Evolutionary conservation across 495 filamentous ascomycete genomes (phyloP).

Genomic region (Gamarada debralockiae): DNA sequence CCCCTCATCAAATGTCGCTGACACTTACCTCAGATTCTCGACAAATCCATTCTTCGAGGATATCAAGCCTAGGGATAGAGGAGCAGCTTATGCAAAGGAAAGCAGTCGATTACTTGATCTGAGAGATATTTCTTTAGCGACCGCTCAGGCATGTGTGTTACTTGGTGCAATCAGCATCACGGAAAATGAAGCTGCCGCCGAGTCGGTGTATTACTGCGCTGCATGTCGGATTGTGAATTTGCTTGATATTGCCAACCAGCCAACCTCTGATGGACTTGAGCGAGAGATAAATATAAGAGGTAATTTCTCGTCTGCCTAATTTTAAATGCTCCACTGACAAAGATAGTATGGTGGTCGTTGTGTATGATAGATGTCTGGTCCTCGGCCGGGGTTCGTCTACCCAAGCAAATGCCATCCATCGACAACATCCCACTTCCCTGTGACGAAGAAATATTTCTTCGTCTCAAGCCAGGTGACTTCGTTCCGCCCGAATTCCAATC

Average conservation of each 20-base stretch:
- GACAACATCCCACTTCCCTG: conserved; percentile 27
- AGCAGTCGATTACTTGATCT: conserved; percentile 27
- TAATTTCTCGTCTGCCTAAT: conserved; percentile 7
- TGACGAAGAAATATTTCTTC: conserved; percentile 28
- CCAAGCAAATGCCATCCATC: conserved; percentile 24
- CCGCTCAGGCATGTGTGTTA: conserved; percentile 34
- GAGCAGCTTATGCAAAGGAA: conserved; percentile 21
- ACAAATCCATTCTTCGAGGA: conserved; percentile 20
- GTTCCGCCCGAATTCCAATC: conserved; percentile 1
- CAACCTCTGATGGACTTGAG: conserved; percentile 14
- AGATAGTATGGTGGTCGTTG: conserved; percentile 37
- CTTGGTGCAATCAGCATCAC: conserved; percentile 29
- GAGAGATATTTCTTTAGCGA: conserved; percentile 31
- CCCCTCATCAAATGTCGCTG: neutral
- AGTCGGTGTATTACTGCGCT: conserved; percentile 25
- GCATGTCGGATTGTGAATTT: conserved; percentile 27
- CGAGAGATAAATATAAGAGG: conserved; percentile 28
- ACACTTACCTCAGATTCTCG: conserved; percentile 28
- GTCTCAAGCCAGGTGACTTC: conserved; percentile 5
- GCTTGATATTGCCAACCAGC: conserved; percentile 17
- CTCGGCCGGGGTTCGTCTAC: conserved; percentile 32
- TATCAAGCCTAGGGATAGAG: conserved; percentile 26
- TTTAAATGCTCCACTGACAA: neutral
- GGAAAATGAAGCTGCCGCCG: conserved; percentile 14
- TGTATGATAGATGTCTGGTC: conserved; percentile 43